A percentile compares a stretch with the other conserved stretches of the same genome.
Conservation (phyloP, 2,329 filamentous ascomycete species). For the Cucurbitaria berberidis region DNA sequence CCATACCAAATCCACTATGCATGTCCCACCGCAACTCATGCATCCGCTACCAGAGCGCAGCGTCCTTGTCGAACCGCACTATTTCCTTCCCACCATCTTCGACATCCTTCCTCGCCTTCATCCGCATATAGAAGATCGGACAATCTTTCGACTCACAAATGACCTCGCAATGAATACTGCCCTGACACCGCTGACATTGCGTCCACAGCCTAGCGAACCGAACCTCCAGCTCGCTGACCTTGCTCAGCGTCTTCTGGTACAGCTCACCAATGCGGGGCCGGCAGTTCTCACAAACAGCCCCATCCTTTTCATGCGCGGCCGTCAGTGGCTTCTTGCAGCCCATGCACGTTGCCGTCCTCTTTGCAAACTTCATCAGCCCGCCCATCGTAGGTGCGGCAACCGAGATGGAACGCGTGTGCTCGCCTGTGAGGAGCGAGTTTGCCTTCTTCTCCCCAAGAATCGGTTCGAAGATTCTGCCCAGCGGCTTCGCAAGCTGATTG, state of each 20-base stretch:
- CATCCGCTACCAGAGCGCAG: constrained; percentile 65
- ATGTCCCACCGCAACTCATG: background rate
- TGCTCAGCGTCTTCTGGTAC: constrained; percentile 88
- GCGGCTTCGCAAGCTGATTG: constrained; percentile 94
- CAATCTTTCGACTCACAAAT: constrained; percentile 97
- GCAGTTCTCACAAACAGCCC: constrained; percentile 89
- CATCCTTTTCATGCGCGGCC: constrained; percentile 76
- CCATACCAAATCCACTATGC: background rate
- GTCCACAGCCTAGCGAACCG: constrained; percentile 94
- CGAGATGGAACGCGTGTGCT: constrained; percentile 92
- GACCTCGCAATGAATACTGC: constrained; percentile 97
- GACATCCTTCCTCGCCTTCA: constrained; percentile 99
- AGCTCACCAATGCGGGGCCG: constrained; percentile 85
- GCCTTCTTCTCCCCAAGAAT: constrained; percentile 95
- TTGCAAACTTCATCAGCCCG: constrained; percentile 97
- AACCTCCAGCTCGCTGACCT: constrained; percentile 90
- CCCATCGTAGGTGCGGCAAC: constrained; percentile 90
- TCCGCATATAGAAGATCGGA: constrained; percentile 99
- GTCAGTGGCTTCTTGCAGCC: constrained; percentile 96
- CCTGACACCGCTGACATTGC: constrained; percentile 96
- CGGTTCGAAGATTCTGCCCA: constrained; percentile 95
- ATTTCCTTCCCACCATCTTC: constrained; percentile 94
- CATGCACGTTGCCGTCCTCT: constrained; percentile 98
- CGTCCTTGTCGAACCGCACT: constrained; percentile 85
- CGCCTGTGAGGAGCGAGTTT: constrained; percentile 82